Base-by-base conservation (phyloP, 2,329 filamentous ascomycete genomes). In the Ophioceras dolichostomum region DNA sequence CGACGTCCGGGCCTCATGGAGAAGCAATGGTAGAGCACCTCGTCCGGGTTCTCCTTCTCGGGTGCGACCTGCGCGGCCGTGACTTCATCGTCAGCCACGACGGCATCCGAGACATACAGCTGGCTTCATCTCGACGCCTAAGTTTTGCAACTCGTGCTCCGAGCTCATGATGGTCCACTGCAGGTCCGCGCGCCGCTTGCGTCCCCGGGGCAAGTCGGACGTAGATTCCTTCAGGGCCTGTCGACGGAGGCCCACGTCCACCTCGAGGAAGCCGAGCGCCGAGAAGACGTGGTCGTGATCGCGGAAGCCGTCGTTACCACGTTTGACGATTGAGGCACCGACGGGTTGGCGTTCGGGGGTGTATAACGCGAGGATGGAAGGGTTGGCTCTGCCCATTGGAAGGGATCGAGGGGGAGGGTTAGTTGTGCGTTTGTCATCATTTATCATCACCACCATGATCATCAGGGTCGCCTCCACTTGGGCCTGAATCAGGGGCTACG, bases 61-160 rank as follows among this genome's bases (percentile, higher is more conserved):
- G 57, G 45, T 27, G 43, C 27, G 39, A 40, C 24, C 45, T 44
- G 18, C 41, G 39, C 28, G 30, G 46, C 39, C 9, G 41, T 39
- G 4, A 39, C 39, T 47, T 71, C 62, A 42, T 72, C 69, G 0
- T 43, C 48, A 1, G 55, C 44, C 42, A 65, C 67, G 3, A 74
- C 50, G 3, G 63, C 70, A 1, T 43, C 34, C 1, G 62, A 62
- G 6, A 53, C 33, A 10, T 78, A 79, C 4, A 54, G 55, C 47
- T 78, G 74, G 45, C n/a, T 68, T 69, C 71, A 76, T 76, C 45
- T 76, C 70, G 12, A 70, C 57, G 2, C 73, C 74, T 12, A 78
- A 56, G 3, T 60, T 71, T 40, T 73, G 67, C 42, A 70, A 71
- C 47, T 72, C 71, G 37, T 60, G 60, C 2, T 55, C 47, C 1